Evolutionary conservation across 257 asterid genomes (phyloP).

Genomic region (Buddleja alternifolia): DNA sequence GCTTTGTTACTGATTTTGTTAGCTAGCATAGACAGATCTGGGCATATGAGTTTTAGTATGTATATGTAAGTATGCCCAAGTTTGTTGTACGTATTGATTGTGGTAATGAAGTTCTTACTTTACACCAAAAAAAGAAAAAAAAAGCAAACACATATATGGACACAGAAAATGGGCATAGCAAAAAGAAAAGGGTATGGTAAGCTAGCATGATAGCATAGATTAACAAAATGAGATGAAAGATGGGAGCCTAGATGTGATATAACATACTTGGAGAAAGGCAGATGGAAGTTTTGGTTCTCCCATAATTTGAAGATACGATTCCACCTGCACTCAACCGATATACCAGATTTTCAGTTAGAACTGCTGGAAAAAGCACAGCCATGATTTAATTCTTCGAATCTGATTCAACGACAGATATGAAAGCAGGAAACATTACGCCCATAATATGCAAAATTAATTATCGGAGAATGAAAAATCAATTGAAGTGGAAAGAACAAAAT

Average conservation of each 20-base stretch:
- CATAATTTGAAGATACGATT: constrained; percentile 82
- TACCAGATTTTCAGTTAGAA: constrained; percentile 26
- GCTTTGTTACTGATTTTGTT: no score
- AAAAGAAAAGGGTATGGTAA: constrained; percentile 13
- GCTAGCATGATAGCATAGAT: constrained; percentile 16
- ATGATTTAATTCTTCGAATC: constrained; percentile 20
- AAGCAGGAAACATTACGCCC: not conserved
- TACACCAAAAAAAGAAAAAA: not conserved
- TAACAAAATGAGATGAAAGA: constrained; percentile 15
- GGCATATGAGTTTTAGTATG: no score
- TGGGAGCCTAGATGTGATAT: constrained; percentile 23
- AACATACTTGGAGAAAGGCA: constrained; percentile 85
- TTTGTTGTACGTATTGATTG: no score
- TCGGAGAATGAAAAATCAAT: constrained; percentile 12
- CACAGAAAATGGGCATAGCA: not conserved
- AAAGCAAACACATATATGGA: constrained; percentile 7
- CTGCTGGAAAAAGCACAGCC: constrained; percentile 22
- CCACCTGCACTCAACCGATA: constrained; percentile 73
- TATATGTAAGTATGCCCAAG: no score
- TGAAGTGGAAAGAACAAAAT: not conserved
- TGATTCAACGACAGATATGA: constrained; percentile 1
- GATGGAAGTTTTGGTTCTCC: constrained; percentile 97
- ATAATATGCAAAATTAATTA: constrained; percentile 8
- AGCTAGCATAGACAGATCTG: no score
- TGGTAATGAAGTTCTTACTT: no score